These are phyloP conservation scores for Thalassiosira hispida DNA, from an alignment of 352 stramenopile genomes.

Conservation along the genomic window DNA sequence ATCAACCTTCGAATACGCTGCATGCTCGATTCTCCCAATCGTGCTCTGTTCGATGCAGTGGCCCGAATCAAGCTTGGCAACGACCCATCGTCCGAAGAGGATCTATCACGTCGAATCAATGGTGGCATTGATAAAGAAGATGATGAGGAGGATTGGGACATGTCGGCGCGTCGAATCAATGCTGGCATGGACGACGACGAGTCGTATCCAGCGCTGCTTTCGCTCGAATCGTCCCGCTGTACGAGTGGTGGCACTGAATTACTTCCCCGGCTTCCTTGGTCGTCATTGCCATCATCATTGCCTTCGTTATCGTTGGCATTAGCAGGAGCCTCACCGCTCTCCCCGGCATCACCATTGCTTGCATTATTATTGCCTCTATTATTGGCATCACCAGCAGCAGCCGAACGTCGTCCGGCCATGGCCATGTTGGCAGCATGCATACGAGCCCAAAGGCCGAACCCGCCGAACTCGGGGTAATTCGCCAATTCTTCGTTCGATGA, in stretches of 20 bases:
- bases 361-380: no score
- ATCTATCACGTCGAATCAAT: conserved; percentile 11
- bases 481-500: no score
- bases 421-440: no score
- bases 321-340: background rate
- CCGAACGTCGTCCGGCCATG: no score
- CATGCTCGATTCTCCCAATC: background rate
- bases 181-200: background rate
- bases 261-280: no score
- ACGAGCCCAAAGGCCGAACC: no score
- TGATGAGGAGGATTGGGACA: background rate
- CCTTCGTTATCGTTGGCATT: background rate
- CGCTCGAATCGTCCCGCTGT: background rate
- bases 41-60: background rate
- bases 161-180: conserved; percentile 9
- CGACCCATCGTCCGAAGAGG: no score
- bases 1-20: no score
- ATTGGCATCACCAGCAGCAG: no score
- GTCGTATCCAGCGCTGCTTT: background rate
- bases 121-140: background rate
- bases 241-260: background rate
- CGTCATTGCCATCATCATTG: background rate
- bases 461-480: no score
- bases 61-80: background rate
- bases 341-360: no score